Percentiles rank a stretch among this genome's conserved stretches.
These are phyloP conservation scores for Arabis alpina DNA, from an alignment of 345 rosid genomes.

Conservation along the genomic window DNA sequence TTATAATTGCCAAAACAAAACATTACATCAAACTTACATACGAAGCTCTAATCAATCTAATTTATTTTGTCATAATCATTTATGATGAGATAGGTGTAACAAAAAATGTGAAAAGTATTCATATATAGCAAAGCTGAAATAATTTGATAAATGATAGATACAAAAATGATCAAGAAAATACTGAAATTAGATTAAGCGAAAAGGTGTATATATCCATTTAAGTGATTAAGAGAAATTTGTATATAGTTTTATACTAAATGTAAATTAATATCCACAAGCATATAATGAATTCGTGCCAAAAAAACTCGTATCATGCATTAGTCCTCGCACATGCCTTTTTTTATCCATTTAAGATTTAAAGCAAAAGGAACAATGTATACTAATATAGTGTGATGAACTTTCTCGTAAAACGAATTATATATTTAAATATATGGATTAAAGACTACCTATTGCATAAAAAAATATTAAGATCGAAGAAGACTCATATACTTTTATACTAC, in stretches of 20 bases:
- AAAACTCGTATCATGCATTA: too few relatives aligned
- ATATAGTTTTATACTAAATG: too few relatives aligned
- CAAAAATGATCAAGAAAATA: too few relatives aligned
- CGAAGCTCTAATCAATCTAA: neutral
- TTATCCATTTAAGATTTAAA: neutral
- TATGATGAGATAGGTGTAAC: neutral
- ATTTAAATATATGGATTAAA: neutral
- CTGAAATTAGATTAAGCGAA: too few relatives aligned
- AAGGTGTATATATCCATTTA: too few relatives aligned
- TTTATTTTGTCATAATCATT: neutral
- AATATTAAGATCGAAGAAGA: constrained; percentile 1
- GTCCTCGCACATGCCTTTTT: neutral
- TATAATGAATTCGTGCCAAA: too few relatives aligned
- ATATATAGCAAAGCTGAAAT: neutral
- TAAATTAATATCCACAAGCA: too few relatives aligned
- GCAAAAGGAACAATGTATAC: neutral
- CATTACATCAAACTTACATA: neutral
- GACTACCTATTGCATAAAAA: constrained; percentile 2
- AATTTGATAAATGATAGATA: neutral
- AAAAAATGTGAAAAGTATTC: neutral
- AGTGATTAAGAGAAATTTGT: too few relatives aligned
- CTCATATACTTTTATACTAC: constrained; percentile 38
- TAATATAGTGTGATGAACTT: constrained; percentile 13
- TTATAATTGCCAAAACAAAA: constrained; percentile 1
- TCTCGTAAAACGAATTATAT: constrained; percentile 17